Conservation (phyloP, 116 monocot genomes). For the Posidonia oceanica region DNA sequence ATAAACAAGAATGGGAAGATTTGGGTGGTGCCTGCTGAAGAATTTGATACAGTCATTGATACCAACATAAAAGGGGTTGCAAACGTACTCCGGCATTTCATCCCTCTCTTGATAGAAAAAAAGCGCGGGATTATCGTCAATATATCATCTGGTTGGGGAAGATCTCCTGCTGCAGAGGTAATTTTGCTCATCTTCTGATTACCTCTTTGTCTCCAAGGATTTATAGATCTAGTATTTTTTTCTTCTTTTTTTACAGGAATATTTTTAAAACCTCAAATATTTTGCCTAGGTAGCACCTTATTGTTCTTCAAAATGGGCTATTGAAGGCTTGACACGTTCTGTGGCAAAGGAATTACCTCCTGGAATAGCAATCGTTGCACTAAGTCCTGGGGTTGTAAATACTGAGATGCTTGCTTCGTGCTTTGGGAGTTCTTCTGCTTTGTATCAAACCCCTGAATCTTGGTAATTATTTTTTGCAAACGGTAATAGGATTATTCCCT, state of each 20-base stretch:
- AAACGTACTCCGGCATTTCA: conserved; percentile 83
- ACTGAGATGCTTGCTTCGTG: conserved; percentile 93
- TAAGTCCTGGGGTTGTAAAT: conserved; percentile 84
- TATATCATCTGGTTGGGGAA: conserved; percentile 93
- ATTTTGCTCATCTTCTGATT: background rate
- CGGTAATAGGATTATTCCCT: too few relatives aligned
- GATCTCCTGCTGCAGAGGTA: conserved; percentile 84
- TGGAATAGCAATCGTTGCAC: conserved; percentile 74
- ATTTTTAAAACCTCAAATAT: background rate
- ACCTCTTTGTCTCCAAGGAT: background rate
- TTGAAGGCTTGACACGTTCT: conserved; percentile 80
- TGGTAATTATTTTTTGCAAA: conserved; percentile 60
- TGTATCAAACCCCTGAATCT: conserved; percentile 68
- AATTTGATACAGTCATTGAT: conserved; percentile 91
- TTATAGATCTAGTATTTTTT: too few relatives aligned
- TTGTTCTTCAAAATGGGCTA: conserved; percentile 96
- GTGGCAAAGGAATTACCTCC: conserved; percentile 89
- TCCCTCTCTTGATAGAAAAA: conserved; percentile 80
- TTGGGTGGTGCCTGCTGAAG: conserved; percentile 84
- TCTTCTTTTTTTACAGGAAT: too few relatives aligned
- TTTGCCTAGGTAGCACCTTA: conserved; percentile 76
- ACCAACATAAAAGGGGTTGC: conserved; percentile 85
- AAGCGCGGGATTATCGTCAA: conserved; percentile 82
- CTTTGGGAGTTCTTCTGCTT: conserved; percentile 65
- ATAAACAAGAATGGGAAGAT: conserved; percentile 93